phyloP scores from a whole-genome alignment of 2,329 filamentous ascomycete species.

The Neocucurbitaria cava region DNA sequence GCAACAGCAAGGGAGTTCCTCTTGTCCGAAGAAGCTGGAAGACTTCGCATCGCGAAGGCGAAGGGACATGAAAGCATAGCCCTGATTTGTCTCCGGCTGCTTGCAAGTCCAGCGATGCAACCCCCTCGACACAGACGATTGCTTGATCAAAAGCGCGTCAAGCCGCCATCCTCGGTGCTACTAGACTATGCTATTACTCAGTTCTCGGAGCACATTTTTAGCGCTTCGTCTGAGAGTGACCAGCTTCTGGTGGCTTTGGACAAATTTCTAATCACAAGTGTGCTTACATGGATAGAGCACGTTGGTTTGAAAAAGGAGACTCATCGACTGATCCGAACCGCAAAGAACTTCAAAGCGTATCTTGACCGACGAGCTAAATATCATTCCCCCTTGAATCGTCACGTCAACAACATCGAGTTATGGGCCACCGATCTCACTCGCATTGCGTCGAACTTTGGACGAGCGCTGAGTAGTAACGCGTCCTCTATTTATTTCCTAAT shows the following conservation, averaged over 20 bases:
- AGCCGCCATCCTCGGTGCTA: background rate
- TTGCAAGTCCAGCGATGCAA: background rate
- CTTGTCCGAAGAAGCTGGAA: background rate
- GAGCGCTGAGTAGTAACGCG: background rate
- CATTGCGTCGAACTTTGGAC: background rate
- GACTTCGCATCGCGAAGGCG: background rate
- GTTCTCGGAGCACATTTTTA: conserved; percentile 2
- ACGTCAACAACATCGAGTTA: background rate
- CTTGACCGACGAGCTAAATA: conserved; percentile 3
- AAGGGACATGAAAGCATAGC: background rate
- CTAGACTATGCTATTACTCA: conserved; percentile 1
- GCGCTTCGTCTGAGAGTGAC: background rate
- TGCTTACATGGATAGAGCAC: conserved; percentile 1
- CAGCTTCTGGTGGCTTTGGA: background rate
- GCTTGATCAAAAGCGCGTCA: background rate
- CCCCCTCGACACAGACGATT: conserved; percentile 1
- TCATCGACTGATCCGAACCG: background rate
- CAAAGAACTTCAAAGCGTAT: conserved; percentile 5
- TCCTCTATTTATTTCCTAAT: background rate
- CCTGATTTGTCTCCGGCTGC: background rate
- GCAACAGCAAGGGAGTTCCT: conserved; percentile 3
- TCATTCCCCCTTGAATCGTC: background rate
- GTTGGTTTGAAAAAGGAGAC: background rate
- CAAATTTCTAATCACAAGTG: conserved; percentile 1
- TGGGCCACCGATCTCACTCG: conserved; percentile 1